Conservation (phyloP, 495 filamentous ascomycete species). For the Penicillium diatomitis region DNA sequence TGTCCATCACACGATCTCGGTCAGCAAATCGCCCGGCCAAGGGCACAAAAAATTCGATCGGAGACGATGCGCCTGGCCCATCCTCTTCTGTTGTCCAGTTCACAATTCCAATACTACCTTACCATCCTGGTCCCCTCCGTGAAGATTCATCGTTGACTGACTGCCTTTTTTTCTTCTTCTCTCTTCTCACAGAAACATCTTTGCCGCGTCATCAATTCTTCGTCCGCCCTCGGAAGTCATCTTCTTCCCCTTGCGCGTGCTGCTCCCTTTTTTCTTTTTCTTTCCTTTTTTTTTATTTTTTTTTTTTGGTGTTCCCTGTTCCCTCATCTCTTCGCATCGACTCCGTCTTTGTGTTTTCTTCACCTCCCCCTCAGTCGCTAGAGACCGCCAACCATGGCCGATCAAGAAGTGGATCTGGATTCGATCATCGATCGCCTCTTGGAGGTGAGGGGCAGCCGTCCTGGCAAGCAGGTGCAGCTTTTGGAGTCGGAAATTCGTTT, state of each 20-base stretch:
- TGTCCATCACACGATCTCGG: neutral
- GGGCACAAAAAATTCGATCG: slow-evolving; percentile 8
- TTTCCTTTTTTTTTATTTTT: slow-evolving; percentile 15
- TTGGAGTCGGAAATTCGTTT: slow-evolving; percentile 94
- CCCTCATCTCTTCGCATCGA: no score
- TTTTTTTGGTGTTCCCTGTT: no score
- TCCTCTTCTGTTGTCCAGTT: slow-evolving; percentile 3
- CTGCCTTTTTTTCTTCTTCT: neutral
- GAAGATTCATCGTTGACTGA: slow-evolving; percentile 10
- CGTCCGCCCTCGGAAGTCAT: slow-evolving; percentile 24
- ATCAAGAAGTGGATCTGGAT: slow-evolving; percentile 96
- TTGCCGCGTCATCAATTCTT: slow-evolving; percentile 32
- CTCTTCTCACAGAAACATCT: slow-evolving; percentile 23
- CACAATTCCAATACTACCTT: slow-evolving; percentile 8
- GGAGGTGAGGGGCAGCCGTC: slow-evolving; percentile 94
- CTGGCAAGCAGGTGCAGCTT: slow-evolving; percentile 96
- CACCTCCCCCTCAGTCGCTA: slow-evolving; percentile 16
- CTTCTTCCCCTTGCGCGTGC: slow-evolving; percentile 20
- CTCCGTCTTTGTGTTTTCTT: no score
- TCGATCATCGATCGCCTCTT: slow-evolving; percentile 97
- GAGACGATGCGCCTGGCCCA: slow-evolving; percentile 20
- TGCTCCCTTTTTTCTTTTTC: slow-evolving; percentile 17
- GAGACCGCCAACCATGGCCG: slow-evolving; percentile 65
- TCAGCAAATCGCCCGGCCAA: neutral
- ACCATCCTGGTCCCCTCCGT: slow-evolving; percentile 3